These are phyloP conservation scores for Malus hybrid DNA, from an alignment of 331 rosid genomes.

Conservation along the genomic window DNA sequence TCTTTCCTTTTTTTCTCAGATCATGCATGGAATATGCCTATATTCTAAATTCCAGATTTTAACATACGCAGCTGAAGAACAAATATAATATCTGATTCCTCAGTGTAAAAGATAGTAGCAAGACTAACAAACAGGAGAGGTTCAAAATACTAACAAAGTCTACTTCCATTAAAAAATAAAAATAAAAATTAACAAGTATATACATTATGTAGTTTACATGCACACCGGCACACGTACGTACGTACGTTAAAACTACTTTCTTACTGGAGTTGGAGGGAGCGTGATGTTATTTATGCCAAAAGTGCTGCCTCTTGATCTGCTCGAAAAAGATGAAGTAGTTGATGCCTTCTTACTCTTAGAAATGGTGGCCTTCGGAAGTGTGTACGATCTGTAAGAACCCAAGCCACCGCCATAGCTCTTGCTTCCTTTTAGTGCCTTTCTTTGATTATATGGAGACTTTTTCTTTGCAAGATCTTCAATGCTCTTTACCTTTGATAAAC, in stretches of 20 bases:
- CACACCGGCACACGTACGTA: neutral
- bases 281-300: neutral
- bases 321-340: neutral
- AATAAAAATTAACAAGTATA: neutral
- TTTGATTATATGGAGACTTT: constrained; percentile 15
- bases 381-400: constrained; percentile 23
- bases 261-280: constrained; percentile 20
- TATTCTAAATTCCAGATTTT: too few species aligned
- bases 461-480: constrained; percentile 47
- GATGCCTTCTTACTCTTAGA: constrained; percentile 28
- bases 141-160: neutral
- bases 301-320: constrained; percentile 14
- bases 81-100: too few species aligned
- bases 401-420: constrained; percentile 46
- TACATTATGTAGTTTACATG: neutral
- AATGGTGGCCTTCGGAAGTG: constrained; percentile 33
- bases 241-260: constrained; percentile 10
- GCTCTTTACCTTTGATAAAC: constrained; percentile 34
- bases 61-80: too few species aligned
- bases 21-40: too few species aligned
- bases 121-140: too few species aligned
- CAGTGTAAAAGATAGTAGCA: too few species aligned
- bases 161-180: too few species aligned
- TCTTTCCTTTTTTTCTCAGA: too few species aligned
- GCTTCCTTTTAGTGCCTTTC: constrained; percentile 29